Percentiles rank a stretch among this genome's conserved stretches.
phyloP scores from a whole-genome alignment of 805 yeast genomes.

The Candida pseudofarinosa region DNA sequence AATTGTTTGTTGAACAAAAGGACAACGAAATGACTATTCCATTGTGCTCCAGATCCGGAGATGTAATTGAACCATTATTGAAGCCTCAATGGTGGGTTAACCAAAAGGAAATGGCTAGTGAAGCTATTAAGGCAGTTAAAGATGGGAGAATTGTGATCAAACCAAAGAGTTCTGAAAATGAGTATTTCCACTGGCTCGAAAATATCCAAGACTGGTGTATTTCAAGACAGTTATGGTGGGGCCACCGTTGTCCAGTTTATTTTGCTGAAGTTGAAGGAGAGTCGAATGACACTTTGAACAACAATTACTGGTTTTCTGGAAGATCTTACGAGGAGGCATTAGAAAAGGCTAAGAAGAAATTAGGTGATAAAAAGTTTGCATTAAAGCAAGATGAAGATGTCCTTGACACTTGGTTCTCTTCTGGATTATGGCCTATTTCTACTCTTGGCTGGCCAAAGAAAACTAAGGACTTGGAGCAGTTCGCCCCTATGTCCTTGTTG shows the following conservation, averaged over 20 bases:
- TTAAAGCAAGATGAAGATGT: conserved; percentile 97
- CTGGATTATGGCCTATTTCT: conserved; percentile 97
- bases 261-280: conserved; percentile 78
- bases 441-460: conserved; percentile 94
- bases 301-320: conserved; percentile 88
- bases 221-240: conserved; percentile 90
- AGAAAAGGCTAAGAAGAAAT: conserved; percentile 70
- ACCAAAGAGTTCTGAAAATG: conserved; percentile 88
- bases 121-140: conserved; percentile 80
- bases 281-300: conserved; percentile 58
- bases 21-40: conserved; percentile 97
- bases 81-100: conserved; percentile 99
- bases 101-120: conserved; percentile 83
- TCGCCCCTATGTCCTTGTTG: conserved; percentile 88
- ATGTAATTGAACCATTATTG: conserved; percentile 90
- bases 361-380: conserved; percentile 64
- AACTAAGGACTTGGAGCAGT: conserved; percentile 67
- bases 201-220: conserved; percentile 99
- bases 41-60: conserved; percentile 93
- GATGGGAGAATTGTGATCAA: conserved; percentile 74
- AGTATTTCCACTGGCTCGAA: conserved; percentile 92
- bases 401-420: conserved; percentile 97
- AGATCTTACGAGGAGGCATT: conserved; percentile 78
- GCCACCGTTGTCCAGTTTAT: conserved; percentile 97
- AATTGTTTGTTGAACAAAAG: conserved; percentile 75